Conservation (phyloP, 1,284 basidiomycete genomes). For the Trametes sp. region DNA sequence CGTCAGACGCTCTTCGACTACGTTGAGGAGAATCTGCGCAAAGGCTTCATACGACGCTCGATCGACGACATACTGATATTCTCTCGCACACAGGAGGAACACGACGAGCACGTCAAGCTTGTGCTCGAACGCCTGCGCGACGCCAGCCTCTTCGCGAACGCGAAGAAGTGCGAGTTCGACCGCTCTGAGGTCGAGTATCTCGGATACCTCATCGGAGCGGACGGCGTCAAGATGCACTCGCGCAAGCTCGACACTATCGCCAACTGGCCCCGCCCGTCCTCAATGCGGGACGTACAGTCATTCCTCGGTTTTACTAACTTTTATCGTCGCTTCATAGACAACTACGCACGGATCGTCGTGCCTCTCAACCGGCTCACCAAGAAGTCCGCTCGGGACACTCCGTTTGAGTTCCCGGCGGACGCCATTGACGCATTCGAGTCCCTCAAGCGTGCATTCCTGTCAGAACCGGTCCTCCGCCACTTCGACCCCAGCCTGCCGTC, state of each 20-base stretch:
- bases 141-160: conserved; percentile 32
- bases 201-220: conserved; percentile 45
- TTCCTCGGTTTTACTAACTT: conserved; percentile 52
- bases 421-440: conserved; percentile 34
- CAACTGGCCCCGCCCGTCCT: conserved; percentile 47
- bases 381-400: conserved; percentile 21
- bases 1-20: conserved; percentile 40
- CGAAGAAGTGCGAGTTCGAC: conserved; percentile 49
- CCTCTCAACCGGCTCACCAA: conserved; percentile 37
- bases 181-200: conserved; percentile 48
- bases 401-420: conserved; percentile 19
- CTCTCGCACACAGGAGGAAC: conserved; percentile 31
- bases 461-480: conserved; percentile 42
- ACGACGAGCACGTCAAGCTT: conserved; percentile 35
- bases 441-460: conserved; percentile 40
- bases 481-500: conserved; percentile 38
- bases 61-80: conserved; percentile 41
- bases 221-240: conserved; percentile 48
- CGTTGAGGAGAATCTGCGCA: conserved; percentile 46
- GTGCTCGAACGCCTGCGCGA: conserved; percentile 12
- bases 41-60: conserved; percentile 45
- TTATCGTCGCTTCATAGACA: conserved; percentile 49
- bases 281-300: conserved; percentile 40
- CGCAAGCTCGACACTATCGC: conserved; percentile 48
- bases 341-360: conserved; percentile 42